phyloP scores from a whole-genome alignment of 2,329 filamentous ascomycete genomes.

The Bipolaris gigantea region DNA sequence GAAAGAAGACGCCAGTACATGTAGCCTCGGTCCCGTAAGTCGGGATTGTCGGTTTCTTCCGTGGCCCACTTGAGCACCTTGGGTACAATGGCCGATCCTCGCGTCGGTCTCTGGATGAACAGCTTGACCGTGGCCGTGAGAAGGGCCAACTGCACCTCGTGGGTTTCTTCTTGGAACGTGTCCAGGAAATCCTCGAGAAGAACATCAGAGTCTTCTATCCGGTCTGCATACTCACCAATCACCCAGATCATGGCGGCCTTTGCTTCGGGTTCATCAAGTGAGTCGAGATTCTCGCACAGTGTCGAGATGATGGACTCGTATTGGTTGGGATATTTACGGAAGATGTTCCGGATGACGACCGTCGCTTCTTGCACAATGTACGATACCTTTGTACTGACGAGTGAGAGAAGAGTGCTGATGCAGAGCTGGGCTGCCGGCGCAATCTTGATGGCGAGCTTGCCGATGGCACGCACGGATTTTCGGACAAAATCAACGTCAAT shows the following conservation, averaged over 20 bases:
- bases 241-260: conserved; percentile 99
- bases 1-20: conserved; percentile 99
- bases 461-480: conserved; percentile 95
- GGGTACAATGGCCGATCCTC: conserved; percentile 89
- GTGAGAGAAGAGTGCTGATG: conserved; percentile 87
- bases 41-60: conserved; percentile 98
- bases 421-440: conserved; percentile 88
- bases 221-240: conserved; percentile 95
- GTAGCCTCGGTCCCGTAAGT: conserved; percentile 92
- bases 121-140: conserved; percentile 96
- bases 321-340: conserved; percentile 97
- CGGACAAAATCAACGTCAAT: conserved; percentile 99
- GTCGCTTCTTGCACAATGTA: conserved; percentile 99
- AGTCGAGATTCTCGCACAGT: conserved; percentile 93
- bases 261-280: conserved; percentile 93
- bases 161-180: conserved; percentile 88
- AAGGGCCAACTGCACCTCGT: conserved; percentile 92
- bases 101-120: conserved; percentile 95
- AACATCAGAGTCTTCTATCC: conserved; percentile 94
- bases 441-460: conserved; percentile 98
- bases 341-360: conserved; percentile 98
- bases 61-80: conserved; percentile 98
- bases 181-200: conserved; percentile 94
- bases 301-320: conserved; percentile 98
- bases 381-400: conserved; percentile 96